phyloP scores from a whole-genome alignment of 371 early-diverging fungal genomes.

The Saksenaea oblongispora region DNA sequence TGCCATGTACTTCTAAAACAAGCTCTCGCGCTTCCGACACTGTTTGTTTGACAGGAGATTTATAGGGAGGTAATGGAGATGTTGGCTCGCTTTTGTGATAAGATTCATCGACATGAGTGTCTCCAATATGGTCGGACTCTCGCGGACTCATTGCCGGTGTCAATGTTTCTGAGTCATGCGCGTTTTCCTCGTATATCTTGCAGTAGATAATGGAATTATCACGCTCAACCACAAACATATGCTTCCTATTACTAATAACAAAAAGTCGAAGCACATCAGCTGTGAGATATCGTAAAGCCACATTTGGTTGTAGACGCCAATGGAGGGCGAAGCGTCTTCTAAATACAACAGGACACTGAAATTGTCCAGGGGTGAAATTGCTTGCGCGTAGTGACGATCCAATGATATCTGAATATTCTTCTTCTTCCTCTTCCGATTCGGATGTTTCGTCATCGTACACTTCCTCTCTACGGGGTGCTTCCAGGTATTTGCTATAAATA shows the following conservation, averaged over 20 bases:
- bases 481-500: slow-evolving; percentile 62
- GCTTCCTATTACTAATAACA: slow-evolving; percentile 69
- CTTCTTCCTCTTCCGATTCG: slow-evolving; percentile 40
- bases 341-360: slow-evolving; percentile 71
- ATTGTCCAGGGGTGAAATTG: slow-evolving; percentile 63
- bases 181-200: slow-evolving; percentile 39
- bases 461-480: slow-evolving; percentile 41
- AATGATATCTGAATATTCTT: slow-evolving; percentile 31
- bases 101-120: neutral
- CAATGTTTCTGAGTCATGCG: neutral
- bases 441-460: slow-evolving; percentile 21
- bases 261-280: slow-evolving; percentile 60
- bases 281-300: slow-evolving; percentile 65
- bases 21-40: slow-evolving; percentile 40
- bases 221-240: slow-evolving; percentile 73
- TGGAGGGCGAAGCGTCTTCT: slow-evolving; percentile 71
- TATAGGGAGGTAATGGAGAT: neutral
- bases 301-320: slow-evolving; percentile 70
- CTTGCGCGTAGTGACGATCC: slow-evolving; percentile 5
- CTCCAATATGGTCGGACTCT: neutral
- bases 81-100: neutral
- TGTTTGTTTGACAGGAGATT: neutral
- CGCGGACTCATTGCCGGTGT: neutral
- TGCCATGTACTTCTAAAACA: slow-evolving; percentile 73
- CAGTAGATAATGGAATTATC: slow-evolving; percentile 54